These are phyloP conservation scores for Populus hybrid DNA, from an alignment of 441 rosid genomes.

Conservation along the genomic window DNA sequence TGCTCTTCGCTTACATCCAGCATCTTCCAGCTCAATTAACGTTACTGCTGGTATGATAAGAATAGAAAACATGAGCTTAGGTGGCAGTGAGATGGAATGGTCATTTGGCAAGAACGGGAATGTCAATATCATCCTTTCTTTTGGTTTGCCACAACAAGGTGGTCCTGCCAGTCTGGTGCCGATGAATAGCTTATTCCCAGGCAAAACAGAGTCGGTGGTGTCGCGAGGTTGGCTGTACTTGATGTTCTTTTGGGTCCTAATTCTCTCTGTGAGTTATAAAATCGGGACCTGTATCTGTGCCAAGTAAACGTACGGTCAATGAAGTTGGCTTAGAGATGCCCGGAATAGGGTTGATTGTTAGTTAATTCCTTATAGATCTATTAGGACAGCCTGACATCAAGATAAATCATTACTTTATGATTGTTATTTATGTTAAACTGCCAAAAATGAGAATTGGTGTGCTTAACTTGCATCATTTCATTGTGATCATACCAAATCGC, in stretches of 20 bases:
- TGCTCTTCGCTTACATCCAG: constrained; percentile 51
- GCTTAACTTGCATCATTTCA: constrained; percentile 5
- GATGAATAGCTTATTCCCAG: constrained; percentile 16
- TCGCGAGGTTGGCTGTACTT: constrained; percentile 52
- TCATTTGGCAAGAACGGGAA: constrained; percentile 61
- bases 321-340: neutral
- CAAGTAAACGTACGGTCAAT: constrained; percentile 34
- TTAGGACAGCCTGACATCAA: constrained; percentile 11
- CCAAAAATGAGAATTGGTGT: neutral
- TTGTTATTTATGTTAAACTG: neutral
- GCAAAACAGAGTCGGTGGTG: constrained; percentile 45
- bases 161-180: constrained; percentile 21
- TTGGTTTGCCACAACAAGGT: constrained; percentile 35
- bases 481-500: constrained; percentile 11
- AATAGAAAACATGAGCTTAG: constrained; percentile 46
- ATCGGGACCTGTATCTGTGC: constrained; percentile 50
- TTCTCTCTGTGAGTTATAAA: constrained; percentile 65
- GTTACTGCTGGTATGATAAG: constrained; percentile 92
- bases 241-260: constrained; percentile 61
- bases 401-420: neutral
- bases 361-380: constrained; percentile 10
- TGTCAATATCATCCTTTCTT: constrained; percentile 54
- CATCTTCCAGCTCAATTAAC: constrained; percentile 75
- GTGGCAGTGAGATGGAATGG: constrained; percentile 51
- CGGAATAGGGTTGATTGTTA: constrained; percentile 6